Percentiles rank a stretch among this genome's conserved stretches.
These are phyloP conservation scores for Nakaseomyces kungkrabaensis DNA, from an alignment of 1,139 yeast genomes.

Conservation along the genomic window DNA sequence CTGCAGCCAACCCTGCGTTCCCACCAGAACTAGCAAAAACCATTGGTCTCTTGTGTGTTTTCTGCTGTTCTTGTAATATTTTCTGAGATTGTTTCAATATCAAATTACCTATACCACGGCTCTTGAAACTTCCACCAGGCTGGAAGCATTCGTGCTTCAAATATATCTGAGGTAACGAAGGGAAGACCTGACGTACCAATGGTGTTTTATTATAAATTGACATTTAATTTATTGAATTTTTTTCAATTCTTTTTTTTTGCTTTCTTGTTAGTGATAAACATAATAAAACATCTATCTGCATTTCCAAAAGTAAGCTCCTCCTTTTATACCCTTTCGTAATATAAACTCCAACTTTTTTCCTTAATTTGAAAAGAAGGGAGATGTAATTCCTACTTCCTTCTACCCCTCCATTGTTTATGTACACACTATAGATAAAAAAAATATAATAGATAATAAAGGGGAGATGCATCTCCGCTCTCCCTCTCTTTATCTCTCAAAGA, in stretches of 20 bases:
- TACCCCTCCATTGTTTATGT: too few relatives aligned
- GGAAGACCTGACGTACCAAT: conserved; percentile 33
- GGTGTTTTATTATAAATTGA: conserved; percentile 34
- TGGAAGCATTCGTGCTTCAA: conserved; percentile 58
- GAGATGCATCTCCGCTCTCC: too few relatives aligned
- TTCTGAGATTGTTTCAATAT: conserved; percentile 26
- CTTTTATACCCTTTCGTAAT: too few relatives aligned
- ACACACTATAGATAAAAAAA: too few relatives aligned
- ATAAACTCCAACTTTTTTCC: too few relatives aligned
- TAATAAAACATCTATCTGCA: too few relatives aligned
- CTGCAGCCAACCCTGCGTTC: conserved; percentile 72
- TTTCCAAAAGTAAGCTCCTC: too few relatives aligned
- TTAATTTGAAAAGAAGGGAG: too few relatives aligned
- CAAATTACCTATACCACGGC: conserved; percentile 52
- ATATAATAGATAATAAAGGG: too few relatives aligned
- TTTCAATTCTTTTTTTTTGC: conserved; percentile 4
- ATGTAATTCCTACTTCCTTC: too few relatives aligned
- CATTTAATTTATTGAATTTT: conserved; percentile 6
- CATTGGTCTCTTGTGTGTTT: conserved; percentile 27
- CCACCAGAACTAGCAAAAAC: conserved; percentile 67
- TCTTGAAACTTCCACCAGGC: conserved; percentile 65
- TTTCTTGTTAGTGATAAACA: not conserved
- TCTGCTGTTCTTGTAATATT: not conserved
- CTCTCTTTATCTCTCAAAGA: not conserved
- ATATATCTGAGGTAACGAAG: conserved; percentile 35